Conservation (phyloP, 2,329 filamentous ascomycete species). For the Colletotrichum eleusines region DNA sequence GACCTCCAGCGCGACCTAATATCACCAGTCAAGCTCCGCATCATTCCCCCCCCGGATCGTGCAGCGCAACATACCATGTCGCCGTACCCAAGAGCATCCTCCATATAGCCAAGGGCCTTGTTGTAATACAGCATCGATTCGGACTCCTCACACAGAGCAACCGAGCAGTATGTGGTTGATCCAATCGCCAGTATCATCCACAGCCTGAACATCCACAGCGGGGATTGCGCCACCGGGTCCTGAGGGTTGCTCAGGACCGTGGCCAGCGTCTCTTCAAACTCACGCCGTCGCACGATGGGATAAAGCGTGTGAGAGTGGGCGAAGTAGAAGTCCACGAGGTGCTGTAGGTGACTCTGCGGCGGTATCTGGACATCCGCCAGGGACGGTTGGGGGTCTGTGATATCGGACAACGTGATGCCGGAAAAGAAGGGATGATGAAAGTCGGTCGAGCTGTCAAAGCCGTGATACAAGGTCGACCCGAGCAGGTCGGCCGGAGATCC, state of each 20-base stretch:
- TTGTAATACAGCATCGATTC: conserved; percentile 58
- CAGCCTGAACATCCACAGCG: conserved; percentile 55
- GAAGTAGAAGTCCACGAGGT: conserved; percentile 58
- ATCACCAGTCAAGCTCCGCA: neutral
- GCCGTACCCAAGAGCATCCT: conserved; percentile 52
- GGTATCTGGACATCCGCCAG: conserved; percentile 38
- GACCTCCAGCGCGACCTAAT: conserved; percentile 58
- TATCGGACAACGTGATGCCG: conserved; percentile 47
- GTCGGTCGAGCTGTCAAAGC: conserved; percentile 45
- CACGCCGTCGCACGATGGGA: conserved; percentile 53
- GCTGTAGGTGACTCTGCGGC: conserved; percentile 47
- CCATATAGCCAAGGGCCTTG: conserved; percentile 57
- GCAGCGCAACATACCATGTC: conserved; percentile 51
- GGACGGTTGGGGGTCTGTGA: conserved; percentile 44
- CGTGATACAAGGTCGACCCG: conserved; percentile 43
- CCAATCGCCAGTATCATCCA: conserved; percentile 64
- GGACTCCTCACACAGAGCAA: conserved; percentile 57
- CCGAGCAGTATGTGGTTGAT: conserved; percentile 58
- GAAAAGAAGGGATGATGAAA: conserved; percentile 49
- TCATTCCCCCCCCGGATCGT: neutral
- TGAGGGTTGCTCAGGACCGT: conserved; percentile 39
- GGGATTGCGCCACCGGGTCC: conserved; percentile 47
- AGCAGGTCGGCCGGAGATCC: conserved; percentile 44
- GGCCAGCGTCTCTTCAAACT: conserved; percentile 51
- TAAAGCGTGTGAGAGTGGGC: conserved; percentile 61